Percentiles rank a stretch among this genome's conserved stretches.
Conservation (phyloP, 2,329 filamentous ascomycete genomes). For the Cryoendolithus antarcticus region DNA sequence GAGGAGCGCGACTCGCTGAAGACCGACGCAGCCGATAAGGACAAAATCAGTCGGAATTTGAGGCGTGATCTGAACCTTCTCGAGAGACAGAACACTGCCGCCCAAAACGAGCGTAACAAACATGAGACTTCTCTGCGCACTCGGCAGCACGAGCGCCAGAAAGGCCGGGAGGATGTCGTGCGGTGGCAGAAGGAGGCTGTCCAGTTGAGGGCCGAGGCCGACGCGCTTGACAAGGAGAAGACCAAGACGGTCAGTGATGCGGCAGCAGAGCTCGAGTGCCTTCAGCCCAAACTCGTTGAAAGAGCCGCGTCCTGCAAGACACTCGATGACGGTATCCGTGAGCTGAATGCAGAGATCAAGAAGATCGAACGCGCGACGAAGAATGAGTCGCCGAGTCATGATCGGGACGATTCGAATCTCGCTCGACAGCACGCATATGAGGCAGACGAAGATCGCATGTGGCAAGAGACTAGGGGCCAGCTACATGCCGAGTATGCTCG, state of each 20-base stretch:
- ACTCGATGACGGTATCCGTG: slow-evolving; percentile 61
- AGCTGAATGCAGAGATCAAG: slow-evolving; percentile 60
- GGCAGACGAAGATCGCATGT: slow-evolving; percentile 30
- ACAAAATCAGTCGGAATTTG: slow-evolving; percentile 75
- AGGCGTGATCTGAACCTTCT: slow-evolving; percentile 68
- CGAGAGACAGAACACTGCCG: slow-evolving; percentile 68
- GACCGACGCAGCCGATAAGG: slow-evolving; percentile 72
- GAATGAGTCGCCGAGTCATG: slow-evolving; percentile 35
- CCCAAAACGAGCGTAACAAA: slow-evolving; percentile 65
- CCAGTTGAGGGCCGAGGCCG: slow-evolving; percentile 36
- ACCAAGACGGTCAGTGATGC: too few relatives aligned
- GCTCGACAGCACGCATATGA: slow-evolving; percentile 23
- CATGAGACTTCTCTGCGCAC: slow-evolving; percentile 61
- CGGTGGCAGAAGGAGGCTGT: slow-evolving; percentile 56
- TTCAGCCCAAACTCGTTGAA: background rate
- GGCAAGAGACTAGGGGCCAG: slow-evolving; percentile 21
- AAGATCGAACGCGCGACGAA: slow-evolving; percentile 54
- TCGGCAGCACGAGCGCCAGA: slow-evolving; percentile 55
- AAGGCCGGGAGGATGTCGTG: slow-evolving; percentile 55
- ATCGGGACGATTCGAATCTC: slow-evolving; percentile 15
- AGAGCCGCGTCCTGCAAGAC: slow-evolving; percentile 40
- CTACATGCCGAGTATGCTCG: slow-evolving; percentile 21
- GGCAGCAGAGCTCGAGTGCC: too few relatives aligned
- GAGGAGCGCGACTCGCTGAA: slow-evolving; percentile 70
- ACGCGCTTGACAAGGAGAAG: slow-evolving; percentile 25